phyloP scores from a whole-genome alignment of 768 basidiomycete species.

The Kockovaella imperatae region DNA sequence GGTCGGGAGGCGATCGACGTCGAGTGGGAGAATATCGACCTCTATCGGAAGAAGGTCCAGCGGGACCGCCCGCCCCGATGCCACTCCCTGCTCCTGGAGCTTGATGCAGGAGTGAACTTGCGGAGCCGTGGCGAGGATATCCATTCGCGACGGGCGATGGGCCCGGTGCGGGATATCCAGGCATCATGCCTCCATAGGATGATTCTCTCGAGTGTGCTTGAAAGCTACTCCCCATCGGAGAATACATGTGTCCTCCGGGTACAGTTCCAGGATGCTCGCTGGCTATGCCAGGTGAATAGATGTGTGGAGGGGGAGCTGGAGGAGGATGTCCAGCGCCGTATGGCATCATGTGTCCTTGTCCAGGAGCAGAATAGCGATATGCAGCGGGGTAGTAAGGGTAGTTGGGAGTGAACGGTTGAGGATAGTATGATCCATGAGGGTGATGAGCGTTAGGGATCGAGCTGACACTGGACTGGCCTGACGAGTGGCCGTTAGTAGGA shows the following conservation, averaged over 20 bases:
- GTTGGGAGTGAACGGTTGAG: conserved; percentile 24
- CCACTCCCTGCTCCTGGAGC: background rate
- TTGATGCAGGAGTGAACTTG: background rate
- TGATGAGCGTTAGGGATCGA: conserved; percentile 21
- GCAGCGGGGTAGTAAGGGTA: conserved; percentile 14
- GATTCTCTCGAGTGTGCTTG: conserved; percentile 26
- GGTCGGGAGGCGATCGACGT: conserved; percentile 20
- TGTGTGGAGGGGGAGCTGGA: conserved; percentile 19
- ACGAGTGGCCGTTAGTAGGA: conserved; percentile 30
- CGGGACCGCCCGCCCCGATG: background rate
- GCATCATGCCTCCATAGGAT: conserved; percentile 28
- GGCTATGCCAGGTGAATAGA: conserved; percentile 26
- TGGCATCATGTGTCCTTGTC: conserved; percentile 17
- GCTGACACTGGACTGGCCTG: conserved; percentile 18
- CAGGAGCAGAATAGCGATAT: conserved; percentile 5
- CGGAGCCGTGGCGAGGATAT: conserved; percentile 19
- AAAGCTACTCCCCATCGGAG: conserved; percentile 25
- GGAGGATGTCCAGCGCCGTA: conserved; percentile 12
- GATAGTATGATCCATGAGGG: conserved; percentile 17
- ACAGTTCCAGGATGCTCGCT: conserved; percentile 6
- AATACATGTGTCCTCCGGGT: conserved; percentile 26
- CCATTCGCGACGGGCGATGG: conserved; percentile 31
- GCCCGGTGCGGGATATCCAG: conserved; percentile 17
- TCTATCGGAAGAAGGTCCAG: conserved; percentile 10
- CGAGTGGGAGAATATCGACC: conserved; percentile 1